Conservation (phyloP, 441 rosid genomes). For the Erodium texanum region DNA sequence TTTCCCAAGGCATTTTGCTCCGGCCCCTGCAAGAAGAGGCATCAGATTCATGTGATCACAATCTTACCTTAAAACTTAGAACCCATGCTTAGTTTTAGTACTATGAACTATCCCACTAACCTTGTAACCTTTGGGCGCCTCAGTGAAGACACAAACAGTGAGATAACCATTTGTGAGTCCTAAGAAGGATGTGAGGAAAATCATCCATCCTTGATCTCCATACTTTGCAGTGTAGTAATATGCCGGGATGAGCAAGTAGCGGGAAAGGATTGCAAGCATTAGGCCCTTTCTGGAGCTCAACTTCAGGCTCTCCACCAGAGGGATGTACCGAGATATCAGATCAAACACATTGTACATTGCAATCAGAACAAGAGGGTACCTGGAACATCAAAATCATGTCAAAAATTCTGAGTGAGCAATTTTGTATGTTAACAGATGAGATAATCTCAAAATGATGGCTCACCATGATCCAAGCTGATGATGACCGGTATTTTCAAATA, state of each 20-base stretch:
- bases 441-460: conserved; percentile 8
- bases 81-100: too few relatives aligned
- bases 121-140: conserved; percentile 83
- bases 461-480: conserved; percentile 58
- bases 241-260: conserved; percentile 55
- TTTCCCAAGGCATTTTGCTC: conserved; percentile 80
- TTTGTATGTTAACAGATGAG: neutral
- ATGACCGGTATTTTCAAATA: conserved; percentile 60
- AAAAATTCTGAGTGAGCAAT: neutral
- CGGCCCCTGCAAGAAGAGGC: conserved; percentile 42
- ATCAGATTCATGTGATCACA: neutral
- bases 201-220: conserved; percentile 92
- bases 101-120: conserved; percentile 23
- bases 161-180: conserved; percentile 76
- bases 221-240: conserved; percentile 86
- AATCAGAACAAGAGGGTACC: conserved; percentile 62
- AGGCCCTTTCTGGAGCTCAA: conserved; percentile 58
- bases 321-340: conserved; percentile 51
- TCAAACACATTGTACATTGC: conserved; percentile 64
- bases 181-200: conserved; percentile 52
- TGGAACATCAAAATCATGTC: conserved; percentile 11
- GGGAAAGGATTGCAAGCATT: conserved; percentile 35
- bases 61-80: neutral
- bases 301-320: conserved; percentile 42
- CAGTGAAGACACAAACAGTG: conserved; percentile 65